Evolutionary conservation across 768 basidiomycete species (phyloP), one percentile per base, ranked within the genome.

Genomic region (Mycena floridula): DNA sequence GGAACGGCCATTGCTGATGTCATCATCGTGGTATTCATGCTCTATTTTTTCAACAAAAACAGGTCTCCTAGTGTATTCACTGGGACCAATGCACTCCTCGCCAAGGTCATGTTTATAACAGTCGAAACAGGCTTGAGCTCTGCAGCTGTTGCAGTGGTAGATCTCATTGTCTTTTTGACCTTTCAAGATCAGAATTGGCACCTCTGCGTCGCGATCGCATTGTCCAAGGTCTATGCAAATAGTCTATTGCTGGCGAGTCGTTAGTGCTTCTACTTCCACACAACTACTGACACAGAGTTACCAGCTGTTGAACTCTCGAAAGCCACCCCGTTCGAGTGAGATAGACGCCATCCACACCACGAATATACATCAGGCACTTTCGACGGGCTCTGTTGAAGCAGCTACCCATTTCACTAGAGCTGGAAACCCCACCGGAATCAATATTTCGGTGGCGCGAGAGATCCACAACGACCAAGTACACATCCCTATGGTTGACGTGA

Each of bases 191-290:
- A 47, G 30, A 59, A 57, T 40, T 59, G 55, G 39, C 54, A 59
- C 37, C 45, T 57, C 6, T 45, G 57, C 9, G 54, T 56, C 8
- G 48, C 52, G 15, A 50, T 58, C 15, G 40, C 53, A 4, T 28
- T 58, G n/a, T 55, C 57, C 4, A 59, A 59, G 42, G 42, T 59
- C 16, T 59, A 59, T 40, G 46, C 52, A 13, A 59, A 59, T 30
- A 59, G 56, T 46, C 40, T 57, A 21, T 32, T 59, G 7, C 54
- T 49, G 52, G 56, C 55, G 20, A 26, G 54, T 54, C 13, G n/a
- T n/a, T n/a, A n/a, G n/a, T n/a, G n/a, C n/a, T n/a, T n/a, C n/a
- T n/a, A n/a, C n/a, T n/a, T n/a, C n/a, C n/a, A n/a, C n/a, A n/a
- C n/a, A n/a, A n/a, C n/a, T n/a, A n/a, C n/a, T n/a, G n/a, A n/a